A percentile compares a stretch with the other conserved stretches of the same genome.
Evolutionary conservation across 164 flowering plant species (phyloP).

Genomic region (Chimonanthus salicifolius): DNA sequence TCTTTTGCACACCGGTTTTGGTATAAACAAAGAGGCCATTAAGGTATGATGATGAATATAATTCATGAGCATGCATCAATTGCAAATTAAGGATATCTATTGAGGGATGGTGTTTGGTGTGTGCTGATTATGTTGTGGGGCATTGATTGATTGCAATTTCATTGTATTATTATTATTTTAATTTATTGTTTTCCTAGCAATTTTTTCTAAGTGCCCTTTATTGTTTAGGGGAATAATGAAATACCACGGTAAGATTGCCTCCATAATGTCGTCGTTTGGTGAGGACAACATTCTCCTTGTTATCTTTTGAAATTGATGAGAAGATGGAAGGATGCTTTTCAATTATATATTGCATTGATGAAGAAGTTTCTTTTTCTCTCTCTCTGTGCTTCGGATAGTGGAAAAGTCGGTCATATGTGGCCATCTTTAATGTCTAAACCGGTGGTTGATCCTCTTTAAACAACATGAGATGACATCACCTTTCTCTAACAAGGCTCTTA

Average conservation of each 20-base stretch:
- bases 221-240: conserved; percentile 1
- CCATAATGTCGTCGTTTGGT: background rate
- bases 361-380: no score
- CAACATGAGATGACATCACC: no score
- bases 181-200: background rate
- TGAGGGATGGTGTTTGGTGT: background rate
- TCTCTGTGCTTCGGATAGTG: no score
- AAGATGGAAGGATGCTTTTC: no score
- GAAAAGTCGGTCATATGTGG: no score
- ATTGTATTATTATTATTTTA: conserved; percentile 1
- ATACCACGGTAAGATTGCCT: background rate
- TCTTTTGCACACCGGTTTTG: conserved; percentile 49
- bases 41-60: conserved; percentile 23
- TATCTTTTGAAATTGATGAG: no score
- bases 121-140: conserved; percentile 6
- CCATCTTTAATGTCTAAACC: no score
- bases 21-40: conserved; percentile 22
- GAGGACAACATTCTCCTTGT: no score
- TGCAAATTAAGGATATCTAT: conserved; percentile 2
- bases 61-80: conserved; percentile 8
- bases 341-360: no score
- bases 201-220: conserved; percentile 1
- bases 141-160: background rate
- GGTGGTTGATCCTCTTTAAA: no score
- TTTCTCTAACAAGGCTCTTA: no score